A percentile compares a stretch with the other conserved stretches of the same genome.
Conservation (phyloP, 495 filamentous ascomycete species). For the Penicillium cinerascens region DNA sequence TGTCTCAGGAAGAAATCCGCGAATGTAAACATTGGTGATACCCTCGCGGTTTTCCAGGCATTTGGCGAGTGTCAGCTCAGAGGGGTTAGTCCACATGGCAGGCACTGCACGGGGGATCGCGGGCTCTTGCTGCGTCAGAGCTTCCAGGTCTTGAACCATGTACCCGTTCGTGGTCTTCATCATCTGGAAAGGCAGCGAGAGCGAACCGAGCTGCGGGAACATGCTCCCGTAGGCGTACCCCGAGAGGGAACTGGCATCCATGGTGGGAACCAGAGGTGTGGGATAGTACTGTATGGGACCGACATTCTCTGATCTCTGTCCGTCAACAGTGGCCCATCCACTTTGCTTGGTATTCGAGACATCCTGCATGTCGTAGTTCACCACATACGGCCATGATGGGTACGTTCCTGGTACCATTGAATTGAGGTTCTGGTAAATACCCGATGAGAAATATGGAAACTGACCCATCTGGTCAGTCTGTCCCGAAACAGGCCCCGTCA, state of each 20-base stretch:
- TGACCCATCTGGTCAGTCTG: constrained; percentile 29
- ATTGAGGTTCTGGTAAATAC: constrained; percentile 24
- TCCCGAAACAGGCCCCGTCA: constrained; percentile 14
- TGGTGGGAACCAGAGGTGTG: constrained; percentile 4
- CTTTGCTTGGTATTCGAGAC: constrained; percentile 7
- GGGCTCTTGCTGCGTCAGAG: constrained; percentile 69
- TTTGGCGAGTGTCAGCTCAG: constrained; percentile 78
- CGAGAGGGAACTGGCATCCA: constrained; percentile 23
- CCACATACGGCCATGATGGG: constrained; percentile 26
- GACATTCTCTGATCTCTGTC: constrained; percentile 21
- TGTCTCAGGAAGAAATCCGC: constrained; percentile 88
- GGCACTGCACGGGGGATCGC: constrained; percentile 86
- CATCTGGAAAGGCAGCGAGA: constrained; percentile 36
- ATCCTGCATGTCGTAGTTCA: constrained; percentile 26
- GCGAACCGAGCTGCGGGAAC: constrained; percentile 20
- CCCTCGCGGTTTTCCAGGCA: constrained; percentile 84
- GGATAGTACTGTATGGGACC: constrained; percentile 24
- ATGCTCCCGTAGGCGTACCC: constrained; percentile 22
- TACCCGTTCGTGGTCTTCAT: constrained; percentile 50
- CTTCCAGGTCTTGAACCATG: constrained; percentile 63
- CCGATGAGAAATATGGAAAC: constrained; percentile 27
- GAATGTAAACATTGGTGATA: constrained; percentile 95
- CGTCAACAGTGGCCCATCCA: constrained; percentile 21
- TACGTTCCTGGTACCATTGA: constrained; percentile 25
- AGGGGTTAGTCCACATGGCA: constrained; percentile 70